Conservation (phyloP, 2,329 filamentous ascomycete genomes). For the Juglanconis oblonga region DNA sequence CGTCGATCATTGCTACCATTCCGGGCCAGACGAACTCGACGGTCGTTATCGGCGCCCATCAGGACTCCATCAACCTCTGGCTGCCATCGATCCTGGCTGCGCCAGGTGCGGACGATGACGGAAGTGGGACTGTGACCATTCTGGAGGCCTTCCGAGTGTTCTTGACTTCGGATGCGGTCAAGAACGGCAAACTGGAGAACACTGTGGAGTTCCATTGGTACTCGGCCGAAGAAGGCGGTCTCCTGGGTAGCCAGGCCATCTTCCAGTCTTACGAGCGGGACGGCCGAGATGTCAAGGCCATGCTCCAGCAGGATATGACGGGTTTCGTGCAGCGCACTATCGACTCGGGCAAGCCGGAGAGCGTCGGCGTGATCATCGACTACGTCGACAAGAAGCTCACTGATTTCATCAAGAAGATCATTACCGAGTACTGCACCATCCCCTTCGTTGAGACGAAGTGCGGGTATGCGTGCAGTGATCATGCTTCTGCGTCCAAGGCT, state of each 20-base stretch:
- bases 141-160: conserved; percentile 74
- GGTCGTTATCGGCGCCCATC: conserved; percentile 74
- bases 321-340: conserved; percentile 30
- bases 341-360: conserved; percentile 23
- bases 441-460: conserved; percentile 85
- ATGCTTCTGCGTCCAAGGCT: conserved; percentile 70
- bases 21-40: conserved; percentile 67
- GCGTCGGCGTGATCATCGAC: conserved; percentile 39
- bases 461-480: conserved; percentile 79
- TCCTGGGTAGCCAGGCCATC: conserved; percentile 65
- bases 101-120: conserved; percentile 75
- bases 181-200: conserved; percentile 62
- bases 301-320: conserved; percentile 45
- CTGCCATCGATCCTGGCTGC: conserved; percentile 67
- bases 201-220: conserved; percentile 70
- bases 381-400: conserved; percentile 34
- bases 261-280: conserved; percentile 35
- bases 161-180: conserved; percentile 60
- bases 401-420: conserved; percentile 33
- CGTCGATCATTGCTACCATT: conserved; percentile 76
- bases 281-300: conserved; percentile 34
- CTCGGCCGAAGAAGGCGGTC: conserved; percentile 64
- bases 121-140: conserved; percentile 74
- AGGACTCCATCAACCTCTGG: conserved; percentile 77
- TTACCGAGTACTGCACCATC: conserved; percentile 28